Percentiles rank a stretch among this genome's conserved stretches.
phyloP scores from a whole-genome alignment of 306 rosid genomes.

The Betula pendula region DNA sequence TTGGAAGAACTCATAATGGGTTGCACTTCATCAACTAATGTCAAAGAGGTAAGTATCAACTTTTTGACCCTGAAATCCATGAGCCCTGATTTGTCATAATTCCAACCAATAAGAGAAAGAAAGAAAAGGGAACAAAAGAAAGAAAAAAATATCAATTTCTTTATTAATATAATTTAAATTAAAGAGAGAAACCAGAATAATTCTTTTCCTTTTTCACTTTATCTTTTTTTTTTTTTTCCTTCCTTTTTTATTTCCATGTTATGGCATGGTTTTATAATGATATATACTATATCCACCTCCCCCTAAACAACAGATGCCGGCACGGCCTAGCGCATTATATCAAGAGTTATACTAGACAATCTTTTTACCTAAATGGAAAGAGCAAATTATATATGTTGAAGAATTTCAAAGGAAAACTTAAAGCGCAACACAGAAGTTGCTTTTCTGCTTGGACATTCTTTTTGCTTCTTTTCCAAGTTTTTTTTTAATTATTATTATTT shows the following conservation, averaged over 20 bases:
- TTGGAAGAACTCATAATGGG: constrained; percentile 99
- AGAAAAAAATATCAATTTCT: background rate
- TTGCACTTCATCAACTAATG: constrained; percentile 83
- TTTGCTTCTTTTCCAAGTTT: background rate
- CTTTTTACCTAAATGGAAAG: constrained; percentile 23
- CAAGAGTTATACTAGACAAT: constrained; percentile 22
- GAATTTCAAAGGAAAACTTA: background rate
- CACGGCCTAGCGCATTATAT: constrained; percentile 26
- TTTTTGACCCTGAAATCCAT: constrained; percentile 70
- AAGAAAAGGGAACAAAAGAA: constrained; percentile 31
- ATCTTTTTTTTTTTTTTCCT: background rate
- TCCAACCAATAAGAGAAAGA: constrained; percentile 17
- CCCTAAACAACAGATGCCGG: background rate
- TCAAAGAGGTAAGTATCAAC: constrained; percentile 70
- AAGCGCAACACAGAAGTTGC: background rate
- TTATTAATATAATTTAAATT: constrained; percentile 51
- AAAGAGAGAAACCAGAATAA: constrained; percentile 39
- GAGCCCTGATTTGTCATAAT: constrained; percentile 43
- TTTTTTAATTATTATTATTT: too few relatives aligned
- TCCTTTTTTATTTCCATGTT: constrained; percentile 22
- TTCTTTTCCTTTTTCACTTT: constrained; percentile 44
- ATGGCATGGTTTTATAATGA: constrained; percentile 22
- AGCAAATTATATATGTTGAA: background rate
- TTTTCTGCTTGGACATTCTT: background rate
- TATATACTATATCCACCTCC: background rate